Evolutionary conservation across 2,329 filamentous ascomycete species (phyloP), one percentile per base, ranked within the genome.

Genomic region (Xylariales sp.): DNA sequence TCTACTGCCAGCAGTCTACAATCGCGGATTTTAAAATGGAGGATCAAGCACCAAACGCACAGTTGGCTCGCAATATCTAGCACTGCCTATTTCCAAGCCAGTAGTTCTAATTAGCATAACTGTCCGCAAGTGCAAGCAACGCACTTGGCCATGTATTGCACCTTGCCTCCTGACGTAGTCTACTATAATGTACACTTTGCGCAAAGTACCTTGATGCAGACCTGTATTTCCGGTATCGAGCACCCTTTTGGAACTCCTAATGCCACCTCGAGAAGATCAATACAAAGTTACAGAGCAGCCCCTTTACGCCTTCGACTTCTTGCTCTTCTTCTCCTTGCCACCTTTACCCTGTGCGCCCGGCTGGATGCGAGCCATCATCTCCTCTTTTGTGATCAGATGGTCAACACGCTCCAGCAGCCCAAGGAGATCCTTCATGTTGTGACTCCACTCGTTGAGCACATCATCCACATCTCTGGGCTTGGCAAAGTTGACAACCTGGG

Each of bases 321-420:
- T 59, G 16, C 49, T 49, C 51, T 60, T 60, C 47, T 62, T 61
- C 37, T 60, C 63, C 51, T 66, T 64, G 13, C 50, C 49, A 14
- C 55, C 56, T 56, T 67, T 64, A 33, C 55, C 55, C 55, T 68
- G 64, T 24, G 65, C 67, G 6, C 60, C 72, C 5, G 88, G 88
- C 63, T 93, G 84, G 55, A 98, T 97, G 42, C 90, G 78, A 28
- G 93, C 93, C 93, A 98, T 98, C 93, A 98, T 98, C 74, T 98
- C 93, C 68, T 98, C 93, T 75, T 97, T 97, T 39, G 94, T 98
- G 57, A 98, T 98, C 55, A 98, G 74, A 63, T 98, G 93, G 59
- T 98, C 93, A 44, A 98, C 94, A 46, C 89, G 78, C 73, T 95
- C 89, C 57, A 95, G 60, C 39, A 91, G 67, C 10, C 88, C 88